Conservation (phyloP, 257 asterid genomes). For the Thymus mandschuricus region DNA sequence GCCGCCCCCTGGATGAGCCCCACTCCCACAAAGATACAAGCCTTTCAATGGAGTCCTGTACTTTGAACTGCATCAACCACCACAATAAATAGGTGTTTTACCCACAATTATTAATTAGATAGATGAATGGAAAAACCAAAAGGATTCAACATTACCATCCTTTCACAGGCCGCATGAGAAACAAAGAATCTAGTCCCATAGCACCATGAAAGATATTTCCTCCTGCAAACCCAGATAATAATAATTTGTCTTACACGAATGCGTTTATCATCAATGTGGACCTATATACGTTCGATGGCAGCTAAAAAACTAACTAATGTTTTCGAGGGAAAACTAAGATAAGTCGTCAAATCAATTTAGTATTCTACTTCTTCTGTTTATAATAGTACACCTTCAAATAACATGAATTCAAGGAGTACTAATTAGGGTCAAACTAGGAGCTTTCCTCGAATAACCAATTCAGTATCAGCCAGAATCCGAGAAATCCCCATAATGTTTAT, state of each 20-base stretch:
- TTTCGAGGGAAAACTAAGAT: background rate
- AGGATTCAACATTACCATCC: conserved; percentile 66
- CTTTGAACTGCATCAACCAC: conserved; percentile 63
- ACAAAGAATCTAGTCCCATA: conserved; percentile 88
- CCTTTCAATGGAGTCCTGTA: conserved; percentile 84
- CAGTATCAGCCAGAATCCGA: background rate
- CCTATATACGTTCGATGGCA: background rate
- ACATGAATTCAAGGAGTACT: too few relatives aligned
- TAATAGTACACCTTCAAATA: too few relatives aligned
- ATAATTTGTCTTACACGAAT: too few relatives aligned
- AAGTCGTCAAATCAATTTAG: background rate
- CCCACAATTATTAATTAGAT: background rate
- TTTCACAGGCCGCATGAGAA: conserved; percentile 92
- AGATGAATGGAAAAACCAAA: background rate
- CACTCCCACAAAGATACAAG: conserved; percentile 88
- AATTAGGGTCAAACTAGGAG: too few relatives aligned
- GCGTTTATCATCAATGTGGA: too few relatives aligned
- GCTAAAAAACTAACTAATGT: background rate
- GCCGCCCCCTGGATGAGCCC: conserved; percentile 98
- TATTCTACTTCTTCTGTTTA: too few relatives aligned
- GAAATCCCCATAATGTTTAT: background rate
- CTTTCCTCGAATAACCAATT: background rate
- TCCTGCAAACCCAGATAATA: conserved; percentile 47
- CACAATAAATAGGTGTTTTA: background rate
- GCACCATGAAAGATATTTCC: conserved; percentile 97